Conservation (phyloP, 202 grass and related monocot genomes). For the Setaria italica region DNA sequence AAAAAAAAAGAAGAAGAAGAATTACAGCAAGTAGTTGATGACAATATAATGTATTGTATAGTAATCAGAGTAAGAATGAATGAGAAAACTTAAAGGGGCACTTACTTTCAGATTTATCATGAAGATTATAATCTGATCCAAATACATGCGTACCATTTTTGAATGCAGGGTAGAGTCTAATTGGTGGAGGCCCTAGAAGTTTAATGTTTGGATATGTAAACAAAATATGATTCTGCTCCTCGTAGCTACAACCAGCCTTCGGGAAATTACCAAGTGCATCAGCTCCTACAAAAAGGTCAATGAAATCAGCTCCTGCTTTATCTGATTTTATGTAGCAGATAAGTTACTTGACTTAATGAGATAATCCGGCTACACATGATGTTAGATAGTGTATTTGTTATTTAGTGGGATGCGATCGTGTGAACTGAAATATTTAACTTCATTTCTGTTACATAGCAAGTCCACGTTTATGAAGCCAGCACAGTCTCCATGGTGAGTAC, state of each 20-base stretch:
- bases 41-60: not conserved
- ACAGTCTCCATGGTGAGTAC: not conserved
- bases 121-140: conserved; percentile 7
- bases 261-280: not conserved
- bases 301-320: not conserved
- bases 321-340: too few relatives aligned
- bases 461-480: not conserved
- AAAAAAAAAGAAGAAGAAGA: not conserved
- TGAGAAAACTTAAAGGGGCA: not conserved
- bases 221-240: not conserved
- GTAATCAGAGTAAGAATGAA: not conserved
- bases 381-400: not conserved
- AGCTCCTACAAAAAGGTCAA: not conserved
- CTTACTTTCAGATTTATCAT: conserved; percentile 33
- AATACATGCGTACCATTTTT: not conserved
- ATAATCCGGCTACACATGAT: not conserved
- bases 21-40: not conserved
- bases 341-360: not conserved
- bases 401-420: not conserved
- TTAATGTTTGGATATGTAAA: not conserved
- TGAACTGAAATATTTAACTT: not conserved
- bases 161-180: not conserved
- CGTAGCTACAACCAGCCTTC: not conserved
- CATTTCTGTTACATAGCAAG: not conserved
- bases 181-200: conserved; percentile 7